phyloP scores from a whole-genome alignment of 345 rosid genomes.

The Eucalyptus microcorys region DNA sequence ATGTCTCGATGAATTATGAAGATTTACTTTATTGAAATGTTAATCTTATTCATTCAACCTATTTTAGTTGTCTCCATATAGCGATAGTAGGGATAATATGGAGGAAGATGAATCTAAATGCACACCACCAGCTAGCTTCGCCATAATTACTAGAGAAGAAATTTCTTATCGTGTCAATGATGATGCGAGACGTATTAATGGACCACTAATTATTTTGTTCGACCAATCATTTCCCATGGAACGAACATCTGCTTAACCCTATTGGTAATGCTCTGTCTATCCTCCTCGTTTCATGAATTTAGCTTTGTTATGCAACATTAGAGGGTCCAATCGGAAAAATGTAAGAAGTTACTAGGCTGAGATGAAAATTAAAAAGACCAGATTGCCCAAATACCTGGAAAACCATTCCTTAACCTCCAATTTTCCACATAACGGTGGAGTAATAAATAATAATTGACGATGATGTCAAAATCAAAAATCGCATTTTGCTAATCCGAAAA shows the following conservation, averaged over 20 bases:
- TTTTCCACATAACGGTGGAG: not conserved
- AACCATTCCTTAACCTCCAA: not conserved
- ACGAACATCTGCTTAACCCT: accelerated
- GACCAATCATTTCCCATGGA: accelerated
- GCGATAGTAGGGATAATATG: accelerated
- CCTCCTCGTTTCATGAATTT: not conserved
- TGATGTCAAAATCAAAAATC: not conserved
- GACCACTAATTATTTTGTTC: not conserved
- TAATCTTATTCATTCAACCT: not conserved
- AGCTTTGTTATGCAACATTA: not conserved
- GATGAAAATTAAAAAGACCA: not conserved
- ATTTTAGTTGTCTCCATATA: not conserved
- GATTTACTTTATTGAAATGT: accelerated
- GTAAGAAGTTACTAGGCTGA: not conserved
- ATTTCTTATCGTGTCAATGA: accelerated
- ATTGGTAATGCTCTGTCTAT: not conserved
- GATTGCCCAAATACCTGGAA: not conserved
- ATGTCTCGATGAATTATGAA: accelerated
- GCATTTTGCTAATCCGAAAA: not conserved
- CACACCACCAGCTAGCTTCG: accelerated
- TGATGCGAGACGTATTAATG: not conserved
- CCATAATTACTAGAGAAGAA: not conserved
- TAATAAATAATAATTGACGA: not conserved
- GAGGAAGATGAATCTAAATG: accelerated
- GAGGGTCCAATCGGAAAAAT: not conserved